Evolutionary conservation across 2,329 filamentous ascomycete species (phyloP), one percentile per base, ranked within the genome.

Genomic region (Huntiella abstrusa): DNA sequence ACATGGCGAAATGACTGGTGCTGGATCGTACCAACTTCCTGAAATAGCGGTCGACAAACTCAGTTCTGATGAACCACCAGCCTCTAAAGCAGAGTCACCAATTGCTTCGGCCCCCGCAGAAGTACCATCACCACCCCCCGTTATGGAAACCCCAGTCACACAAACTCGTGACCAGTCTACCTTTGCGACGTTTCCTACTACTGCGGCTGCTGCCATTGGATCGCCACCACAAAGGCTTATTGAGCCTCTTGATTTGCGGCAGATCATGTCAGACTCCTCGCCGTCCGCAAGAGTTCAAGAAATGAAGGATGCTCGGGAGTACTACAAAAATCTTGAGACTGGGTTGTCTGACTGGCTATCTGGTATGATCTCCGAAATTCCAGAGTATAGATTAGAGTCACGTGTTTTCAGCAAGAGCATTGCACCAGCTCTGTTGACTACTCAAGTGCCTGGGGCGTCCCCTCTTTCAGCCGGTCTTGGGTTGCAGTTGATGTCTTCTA

Each of bases 361-460:
- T 6, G 33, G 38, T 19, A 49, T 49, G 47, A 35, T 42, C 10
- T 17, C 43, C 10, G 60, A 66, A 51, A 59, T 69, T 46, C 63
- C 68, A 0, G 72, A 75, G 51, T 65, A 73, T 50, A 58, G 61
- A 28, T 60, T 64, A 32, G 61, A 57, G 4, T 58, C 57, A 11
- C 46, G 55, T 4, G 57, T 58, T 2, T 61, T 61, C 50, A 50
- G 33, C 13, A 56, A 54, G 19, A 43, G 41, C 17, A 10, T 43
- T 6, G 41, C 41, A 15, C 41, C 41, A 4, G 13, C 41, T 34
- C 41, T 43, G 33, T 16, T 43, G 32, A 47, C 46, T 15, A 54
- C 54, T 43, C 34, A 52, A 15, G 50, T 53, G 5, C 48, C 54
- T 5, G 52, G 56, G 8, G 52, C 53, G 4, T 53, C 55, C 36